A percentile compares a stretch with the other conserved stretches of the same genome.
Evolutionary conservation across 1,284 basidiomycete species (phyloP).

Genomic region (Cutaneotrichosporon mucoides): DNA sequence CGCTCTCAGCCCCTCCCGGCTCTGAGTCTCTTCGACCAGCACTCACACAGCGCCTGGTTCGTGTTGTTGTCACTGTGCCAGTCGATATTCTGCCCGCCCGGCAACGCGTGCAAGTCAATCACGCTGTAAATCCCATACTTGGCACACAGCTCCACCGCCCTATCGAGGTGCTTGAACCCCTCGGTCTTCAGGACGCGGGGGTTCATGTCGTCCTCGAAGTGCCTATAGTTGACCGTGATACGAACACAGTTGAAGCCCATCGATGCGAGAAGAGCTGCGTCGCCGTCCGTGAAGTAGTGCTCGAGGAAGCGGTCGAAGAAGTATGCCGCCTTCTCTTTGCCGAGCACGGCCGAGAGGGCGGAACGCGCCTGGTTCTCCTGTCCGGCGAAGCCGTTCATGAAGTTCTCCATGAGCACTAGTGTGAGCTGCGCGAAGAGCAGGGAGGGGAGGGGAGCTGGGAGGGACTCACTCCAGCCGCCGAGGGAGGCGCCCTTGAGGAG

Average conservation of each 20-base stretch:
- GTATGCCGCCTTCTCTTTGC: conserved; percentile 62
- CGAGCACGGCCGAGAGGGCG: conserved; percentile 60
- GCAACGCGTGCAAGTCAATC: conserved; percentile 44
- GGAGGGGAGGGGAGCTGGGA: no score
- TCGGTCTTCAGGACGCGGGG: conserved; percentile 43
- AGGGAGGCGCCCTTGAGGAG: conserved; percentile 39
- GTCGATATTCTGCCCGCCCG: conserved; percentile 44
- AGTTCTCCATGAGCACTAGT: conserved; percentile 44
- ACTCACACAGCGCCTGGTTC: conserved; percentile 35
- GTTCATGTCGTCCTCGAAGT: conserved; percentile 45
- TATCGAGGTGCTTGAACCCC: conserved; percentile 45
- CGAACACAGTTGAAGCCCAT: conserved; percentile 67
- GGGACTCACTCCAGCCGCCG: conserved; percentile 45
- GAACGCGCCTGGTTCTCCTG: conserved; percentile 59
- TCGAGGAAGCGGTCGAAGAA: conserved; percentile 70
- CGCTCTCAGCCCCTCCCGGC: no score
- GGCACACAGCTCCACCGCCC: conserved; percentile 40
- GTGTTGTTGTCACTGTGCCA: conserved; percentile 42
- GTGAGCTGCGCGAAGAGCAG: no score
- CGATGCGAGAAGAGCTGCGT: conserved; percentile 61
- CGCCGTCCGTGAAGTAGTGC: conserved; percentile 61
- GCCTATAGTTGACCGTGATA: conserved; percentile 39
- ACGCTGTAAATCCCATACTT: conserved; percentile 43
- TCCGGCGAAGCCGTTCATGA: conserved; percentile 39
- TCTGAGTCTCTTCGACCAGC: no score